These are phyloP conservation scores for Aspergillus sp. DNA, from an alignment of 2,329 filamentous ascomycete species.

Conservation along the genomic window DNA sequence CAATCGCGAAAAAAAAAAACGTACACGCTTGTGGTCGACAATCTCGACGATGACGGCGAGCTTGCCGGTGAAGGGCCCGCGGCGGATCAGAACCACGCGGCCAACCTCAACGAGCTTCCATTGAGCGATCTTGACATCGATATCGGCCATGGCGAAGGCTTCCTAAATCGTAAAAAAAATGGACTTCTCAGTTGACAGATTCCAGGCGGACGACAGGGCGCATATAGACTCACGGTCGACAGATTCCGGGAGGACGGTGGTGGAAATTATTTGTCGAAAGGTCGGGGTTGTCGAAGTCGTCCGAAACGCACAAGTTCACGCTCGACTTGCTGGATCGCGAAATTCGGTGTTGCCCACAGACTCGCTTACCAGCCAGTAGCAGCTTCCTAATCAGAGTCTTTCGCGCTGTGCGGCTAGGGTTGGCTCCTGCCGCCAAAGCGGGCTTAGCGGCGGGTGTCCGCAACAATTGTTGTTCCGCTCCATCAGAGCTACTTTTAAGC, in stretches of 20 bases:
- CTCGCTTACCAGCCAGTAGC: constrained; percentile 48
- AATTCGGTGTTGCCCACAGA: constrained; percentile 48
- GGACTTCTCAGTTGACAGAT: constrained; percentile 31
- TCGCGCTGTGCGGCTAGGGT: too few relatives aligned
- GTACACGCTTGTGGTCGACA: constrained; percentile 99
- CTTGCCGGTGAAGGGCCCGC: constrained; percentile 79
- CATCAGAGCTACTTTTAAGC: constrained; percentile 27
- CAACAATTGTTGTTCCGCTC: constrained; percentile 30
- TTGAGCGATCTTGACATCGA: constrained; percentile 77
- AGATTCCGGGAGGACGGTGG: constrained; percentile 41
- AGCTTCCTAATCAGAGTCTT: constrained; percentile 9
- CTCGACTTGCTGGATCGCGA: constrained; percentile 35
- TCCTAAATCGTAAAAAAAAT: constrained; percentile 49
- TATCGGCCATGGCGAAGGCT: constrained; percentile 78
- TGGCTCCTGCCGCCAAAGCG: constrained; percentile 5
- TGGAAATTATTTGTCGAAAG: constrained; percentile 46
- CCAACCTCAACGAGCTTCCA: constrained; percentile 99
- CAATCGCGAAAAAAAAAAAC: constrained; percentile 51
- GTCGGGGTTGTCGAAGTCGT: constrained; percentile 45
- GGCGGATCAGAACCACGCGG: constrained; percentile 91
- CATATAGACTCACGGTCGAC: constrained; percentile 47
- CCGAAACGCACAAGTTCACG: constrained; percentile 39
- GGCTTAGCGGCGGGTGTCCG: constrained; percentile 20
- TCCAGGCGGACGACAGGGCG: constrained; percentile 22
- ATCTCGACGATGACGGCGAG: constrained; percentile 97